phyloP scores from a whole-genome alignment of 768 basidiomycete genomes.

The Scleroderma citrinum region DNA sequence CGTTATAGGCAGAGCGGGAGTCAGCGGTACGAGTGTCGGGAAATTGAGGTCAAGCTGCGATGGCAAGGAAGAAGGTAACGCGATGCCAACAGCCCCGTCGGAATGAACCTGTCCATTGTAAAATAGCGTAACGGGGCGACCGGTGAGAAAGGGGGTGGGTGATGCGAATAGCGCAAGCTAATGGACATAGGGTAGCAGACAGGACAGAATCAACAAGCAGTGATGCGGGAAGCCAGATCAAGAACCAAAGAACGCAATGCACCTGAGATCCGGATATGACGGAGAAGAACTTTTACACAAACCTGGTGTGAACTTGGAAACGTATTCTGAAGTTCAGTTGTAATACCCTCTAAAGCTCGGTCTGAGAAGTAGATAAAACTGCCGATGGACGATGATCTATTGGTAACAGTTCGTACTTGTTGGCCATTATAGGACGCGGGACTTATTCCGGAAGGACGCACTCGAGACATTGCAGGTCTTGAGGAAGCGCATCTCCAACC shows the following conservation, averaged over 20 bases:
- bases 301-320: constrained; percentile 49
- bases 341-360: constrained; percentile 50
- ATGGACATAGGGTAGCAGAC: background rate
- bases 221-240: no score
- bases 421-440: background rate
- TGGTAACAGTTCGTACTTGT: background rate
- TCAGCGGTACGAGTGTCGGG: constrained; percentile 41
- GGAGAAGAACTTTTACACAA: constrained; percentile 12
- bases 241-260: background rate
- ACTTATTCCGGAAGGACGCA: constrained; percentile 8
- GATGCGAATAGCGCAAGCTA: constrained; percentile 66
- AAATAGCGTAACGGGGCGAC: constrained; percentile 66
- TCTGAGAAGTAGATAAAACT: constrained; percentile 53
- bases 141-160: constrained; percentile 77
- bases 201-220: background rate
- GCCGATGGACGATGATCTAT: constrained; percentile 14
- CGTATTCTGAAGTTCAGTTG: constrained; percentile 31
- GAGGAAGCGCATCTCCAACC: constrained; percentile 27
- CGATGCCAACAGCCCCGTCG: constrained; percentile 68
- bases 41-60: constrained; percentile 21
- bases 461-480: constrained; percentile 31
- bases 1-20: constrained; percentile 44
- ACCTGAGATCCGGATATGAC: background rate
- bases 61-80: constrained; percentile 25
- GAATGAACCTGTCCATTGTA: constrained; percentile 48